These are phyloP conservation scores for Beauveria scarabaeidicola DNA, from an alignment of 2,329 filamentous ascomycete genomes.

Conservation along the genomic window DNA sequence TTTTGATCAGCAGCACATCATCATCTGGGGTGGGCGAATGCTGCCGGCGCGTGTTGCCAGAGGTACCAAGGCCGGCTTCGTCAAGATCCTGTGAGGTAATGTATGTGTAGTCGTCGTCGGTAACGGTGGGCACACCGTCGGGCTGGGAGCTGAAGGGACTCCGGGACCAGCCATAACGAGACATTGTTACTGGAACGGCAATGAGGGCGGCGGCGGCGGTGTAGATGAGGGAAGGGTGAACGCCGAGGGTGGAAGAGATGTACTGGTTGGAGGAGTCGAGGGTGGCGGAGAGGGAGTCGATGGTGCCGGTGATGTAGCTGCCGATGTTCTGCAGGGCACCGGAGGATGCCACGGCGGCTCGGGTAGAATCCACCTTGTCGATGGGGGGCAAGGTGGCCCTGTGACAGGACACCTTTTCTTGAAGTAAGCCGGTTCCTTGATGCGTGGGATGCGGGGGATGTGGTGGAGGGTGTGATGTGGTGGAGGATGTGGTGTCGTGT, in stretches of 20 bases:
- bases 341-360: conserved; percentile 50
- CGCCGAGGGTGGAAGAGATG: conserved; percentile 40
- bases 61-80: conserved; percentile 28
- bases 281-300: conserved; percentile 39
- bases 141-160: conserved; percentile 44
- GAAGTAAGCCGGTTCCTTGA: conserved; percentile 1
- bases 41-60: conserved; percentile 28
- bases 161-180: conserved; percentile 45
- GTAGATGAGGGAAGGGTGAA: conserved; percentile 41
- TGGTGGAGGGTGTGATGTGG: not conserved
- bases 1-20: conserved; percentile 62
- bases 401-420: conserved; percentile 13
- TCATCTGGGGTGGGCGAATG: conserved; percentile 42
- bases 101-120: conserved; percentile 71
- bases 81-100: conserved; percentile 70
- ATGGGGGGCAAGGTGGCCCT: conserved; percentile 19
- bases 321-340: conserved; percentile 55
- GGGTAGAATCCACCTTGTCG: conserved; percentile 56
- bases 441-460: not conserved
- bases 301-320: conserved; percentile 47
- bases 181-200: conserved; percentile 45
- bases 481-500: not conserved
- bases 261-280: conserved; percentile 43
- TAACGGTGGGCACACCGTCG: conserved; percentile 51
- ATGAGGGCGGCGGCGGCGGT: conserved; percentile 38